These are phyloP conservation scores for Chaetomium cochliodes DNA, from an alignment of 495 filamentous ascomycete genomes.

Conservation along the genomic window DNA sequence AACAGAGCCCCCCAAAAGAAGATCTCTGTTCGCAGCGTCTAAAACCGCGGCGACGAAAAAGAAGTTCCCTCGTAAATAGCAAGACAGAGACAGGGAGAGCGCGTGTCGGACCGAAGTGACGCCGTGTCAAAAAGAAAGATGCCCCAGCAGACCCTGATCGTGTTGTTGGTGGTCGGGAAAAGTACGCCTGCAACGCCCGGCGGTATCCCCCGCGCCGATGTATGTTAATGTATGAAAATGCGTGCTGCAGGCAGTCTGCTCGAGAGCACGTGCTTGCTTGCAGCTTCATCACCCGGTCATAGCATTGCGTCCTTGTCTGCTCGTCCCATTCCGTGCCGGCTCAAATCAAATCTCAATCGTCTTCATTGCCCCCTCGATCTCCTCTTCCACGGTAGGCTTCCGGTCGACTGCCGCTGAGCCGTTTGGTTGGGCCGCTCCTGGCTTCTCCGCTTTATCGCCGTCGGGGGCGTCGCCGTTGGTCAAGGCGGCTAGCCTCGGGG, in stretches of 20 bases:
- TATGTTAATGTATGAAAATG: constrained; percentile 17
- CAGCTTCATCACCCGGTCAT: constrained; percentile 20
- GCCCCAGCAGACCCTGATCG: background rate
- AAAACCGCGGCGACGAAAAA: background rate
- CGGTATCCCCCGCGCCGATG: background rate
- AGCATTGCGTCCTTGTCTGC: background rate
- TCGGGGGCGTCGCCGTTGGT: constrained; percentile 33
- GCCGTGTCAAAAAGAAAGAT: constrained; percentile 1
- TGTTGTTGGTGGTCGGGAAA: constrained; percentile 2
- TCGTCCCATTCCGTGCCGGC: background rate
- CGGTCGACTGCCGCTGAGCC: constrained; percentile 33
- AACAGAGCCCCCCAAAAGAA: background rate
- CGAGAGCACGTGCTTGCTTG: background rate
- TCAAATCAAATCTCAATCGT: constrained; percentile 54
- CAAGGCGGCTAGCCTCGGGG: constrained; percentile 33
- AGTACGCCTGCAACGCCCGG: constrained; percentile 17
- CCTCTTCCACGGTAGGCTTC: constrained; percentile 37
- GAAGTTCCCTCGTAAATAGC: background rate
- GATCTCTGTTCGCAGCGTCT: background rate
- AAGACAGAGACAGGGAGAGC: background rate
- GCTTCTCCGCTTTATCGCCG: constrained; percentile 20
- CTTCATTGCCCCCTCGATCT: constrained; percentile 50
- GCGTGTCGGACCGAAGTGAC: background rate
- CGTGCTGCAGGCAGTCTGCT: background rate
- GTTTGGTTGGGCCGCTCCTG: constrained; percentile 18